Conservation (phyloP, 441 rosid genomes). For the Arabidopsis lyrata region DNA sequence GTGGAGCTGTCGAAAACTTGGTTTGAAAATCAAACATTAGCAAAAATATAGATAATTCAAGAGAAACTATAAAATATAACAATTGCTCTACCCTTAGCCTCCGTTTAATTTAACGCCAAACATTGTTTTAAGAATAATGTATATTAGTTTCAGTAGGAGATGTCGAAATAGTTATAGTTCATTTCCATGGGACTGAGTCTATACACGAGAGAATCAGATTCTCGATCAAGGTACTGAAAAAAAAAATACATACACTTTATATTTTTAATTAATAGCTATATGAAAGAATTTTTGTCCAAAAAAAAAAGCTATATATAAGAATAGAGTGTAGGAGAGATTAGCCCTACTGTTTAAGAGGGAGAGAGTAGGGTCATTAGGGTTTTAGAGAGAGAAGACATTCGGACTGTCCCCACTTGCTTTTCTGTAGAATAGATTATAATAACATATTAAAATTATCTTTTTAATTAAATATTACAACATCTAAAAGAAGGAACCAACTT, state of each 20-base stretch:
- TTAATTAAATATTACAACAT: too few species aligned
- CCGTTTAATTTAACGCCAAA: too few species aligned
- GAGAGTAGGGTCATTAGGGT: constrained; percentile 48
- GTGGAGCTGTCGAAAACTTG: background rate
- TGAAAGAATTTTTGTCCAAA: too few species aligned
- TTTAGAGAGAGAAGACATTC: constrained; percentile 58
- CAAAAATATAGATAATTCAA: background rate
- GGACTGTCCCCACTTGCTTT: constrained; percentile 43
- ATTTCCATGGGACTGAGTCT: background rate
- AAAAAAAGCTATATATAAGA: background rate
- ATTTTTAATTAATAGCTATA: background rate
- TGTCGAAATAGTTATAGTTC: background rate
- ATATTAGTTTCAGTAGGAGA: too few species aligned
- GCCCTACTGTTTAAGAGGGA: constrained; percentile 43
- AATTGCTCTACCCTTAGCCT: too few species aligned
- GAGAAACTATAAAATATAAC: background rate
- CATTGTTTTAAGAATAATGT: too few species aligned
- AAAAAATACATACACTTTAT: background rate
- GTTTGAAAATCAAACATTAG: background rate
- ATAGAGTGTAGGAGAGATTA: constrained; percentile 32
- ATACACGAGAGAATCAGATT: constrained; percentile 29
- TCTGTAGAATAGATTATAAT: too few species aligned
- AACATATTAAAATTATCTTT: too few species aligned
- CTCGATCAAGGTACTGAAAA: constrained; percentile 33
- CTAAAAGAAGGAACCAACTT: constrained; percentile 31